A percentile compares a stretch with the other conserved stretches of the same genome.
Evolutionary conservation across 768 basidiomycete genomes (phyloP).

Genomic region (Lentinula detonsa): DNA sequence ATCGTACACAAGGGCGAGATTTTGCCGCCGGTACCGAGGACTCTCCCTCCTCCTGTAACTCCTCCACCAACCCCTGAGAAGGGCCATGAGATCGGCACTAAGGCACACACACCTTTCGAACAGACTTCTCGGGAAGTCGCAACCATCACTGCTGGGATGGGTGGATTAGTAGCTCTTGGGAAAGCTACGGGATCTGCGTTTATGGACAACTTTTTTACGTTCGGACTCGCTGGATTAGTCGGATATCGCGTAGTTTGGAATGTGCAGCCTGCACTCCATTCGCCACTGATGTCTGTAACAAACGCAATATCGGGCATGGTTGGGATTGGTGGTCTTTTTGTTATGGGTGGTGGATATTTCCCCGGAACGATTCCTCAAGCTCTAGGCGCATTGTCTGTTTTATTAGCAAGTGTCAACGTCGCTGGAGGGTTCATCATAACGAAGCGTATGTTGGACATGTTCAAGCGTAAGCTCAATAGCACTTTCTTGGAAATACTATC

Average conservation of each 20-base stretch:
- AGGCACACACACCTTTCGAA: slow-evolving; percentile 81
- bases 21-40: slow-evolving; percentile 63
- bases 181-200: slow-evolving; percentile 77
- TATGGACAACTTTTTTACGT: slow-evolving; percentile 87
- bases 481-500: background rate
- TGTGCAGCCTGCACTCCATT: slow-evolving; percentile 82
- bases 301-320: slow-evolving; percentile 85
- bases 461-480: slow-evolving; percentile 51
- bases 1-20: slow-evolving; percentile 63
- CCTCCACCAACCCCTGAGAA: slow-evolving; percentile 45
- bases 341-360: slow-evolving; percentile 85
- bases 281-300: slow-evolving; percentile 87
- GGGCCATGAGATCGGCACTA: slow-evolving; percentile 39
- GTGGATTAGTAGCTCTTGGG: slow-evolving; percentile 63
- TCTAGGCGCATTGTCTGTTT: slow-evolving; percentile 77
- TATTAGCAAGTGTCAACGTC: slow-evolving; percentile 84
- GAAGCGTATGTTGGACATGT: slow-evolving; percentile 92
- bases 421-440: slow-evolving; percentile 87
- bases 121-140: slow-evolving; percentile 73
- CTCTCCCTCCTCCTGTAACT: slow-evolving; percentile 53
- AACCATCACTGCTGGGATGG: slow-evolving; percentile 72
- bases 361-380: slow-evolving; percentile 78
- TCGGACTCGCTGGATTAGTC: slow-evolving; percentile 80
- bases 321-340: slow-evolving; percentile 79
- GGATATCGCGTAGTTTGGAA: slow-evolving; percentile 91